Evolutionary conservation across 164 flowering plant species (phyloP).

Genomic region (Macadamia integrifolia): DNA sequence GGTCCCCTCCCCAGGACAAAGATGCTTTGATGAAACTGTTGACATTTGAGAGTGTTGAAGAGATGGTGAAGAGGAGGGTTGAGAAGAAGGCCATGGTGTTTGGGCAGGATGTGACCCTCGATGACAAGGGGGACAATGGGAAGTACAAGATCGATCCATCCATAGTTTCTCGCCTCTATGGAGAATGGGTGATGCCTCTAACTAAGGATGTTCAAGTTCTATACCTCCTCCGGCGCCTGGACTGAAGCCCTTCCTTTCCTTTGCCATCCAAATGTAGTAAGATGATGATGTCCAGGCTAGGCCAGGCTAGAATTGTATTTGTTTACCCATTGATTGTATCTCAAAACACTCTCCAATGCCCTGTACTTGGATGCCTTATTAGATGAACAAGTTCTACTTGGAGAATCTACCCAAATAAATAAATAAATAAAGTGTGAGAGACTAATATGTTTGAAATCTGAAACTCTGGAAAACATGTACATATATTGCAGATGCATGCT

Average conservation of each 20-base stretch:
- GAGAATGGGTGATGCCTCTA: constrained; percentile 88
- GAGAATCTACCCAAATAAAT: too few relatives aligned
- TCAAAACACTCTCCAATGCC: too few relatives aligned
- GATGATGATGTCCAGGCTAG: background rate
- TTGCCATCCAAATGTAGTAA: background rate
- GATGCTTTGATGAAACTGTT: constrained; percentile 68
- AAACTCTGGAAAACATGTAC: too few relatives aligned
- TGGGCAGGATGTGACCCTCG: constrained; percentile 61
- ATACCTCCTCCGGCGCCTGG: constrained; percentile 82
- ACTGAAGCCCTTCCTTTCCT: constrained; percentile 21
- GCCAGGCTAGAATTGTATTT: too few relatives aligned
- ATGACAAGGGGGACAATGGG: constrained; percentile 6
- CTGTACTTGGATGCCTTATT: too few relatives aligned
- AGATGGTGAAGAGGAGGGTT: constrained; percentile 66
- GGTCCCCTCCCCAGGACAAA: constrained; percentile 46
- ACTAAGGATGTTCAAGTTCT: constrained; percentile 80
- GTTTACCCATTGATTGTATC: too few relatives aligned
- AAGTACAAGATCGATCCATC: constrained; percentile 62
- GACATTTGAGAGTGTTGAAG: constrained; percentile 63
- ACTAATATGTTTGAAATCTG: too few relatives aligned
- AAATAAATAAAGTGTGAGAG: too few relatives aligned
- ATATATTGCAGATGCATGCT: too few relatives aligned
- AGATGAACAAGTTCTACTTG: too few relatives aligned
- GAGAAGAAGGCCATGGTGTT: constrained; percentile 67
- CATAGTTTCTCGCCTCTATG: constrained; percentile 50